Evolutionary conservation across 345 rosid species (phyloP).

Genomic region (Trapa bicornis): DNA sequence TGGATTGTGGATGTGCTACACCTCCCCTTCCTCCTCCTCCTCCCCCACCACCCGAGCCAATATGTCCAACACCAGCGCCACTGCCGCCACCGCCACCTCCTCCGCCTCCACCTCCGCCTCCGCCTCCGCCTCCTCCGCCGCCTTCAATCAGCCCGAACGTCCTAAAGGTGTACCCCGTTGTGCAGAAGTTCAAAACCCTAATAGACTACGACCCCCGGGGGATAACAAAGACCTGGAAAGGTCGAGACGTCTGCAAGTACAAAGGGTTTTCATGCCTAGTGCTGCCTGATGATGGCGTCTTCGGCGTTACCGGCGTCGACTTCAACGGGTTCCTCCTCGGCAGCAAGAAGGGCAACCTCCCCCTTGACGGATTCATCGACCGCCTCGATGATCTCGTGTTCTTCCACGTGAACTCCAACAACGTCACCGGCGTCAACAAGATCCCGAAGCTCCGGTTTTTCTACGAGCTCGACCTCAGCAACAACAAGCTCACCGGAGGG

Average conservation of each 20-base stretch:
- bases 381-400: conserved; percentile 20
- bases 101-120: neutral
- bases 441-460: conserved; percentile 2
- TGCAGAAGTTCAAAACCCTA: conserved; percentile 15
- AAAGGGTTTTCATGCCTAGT: conserved; percentile 23
- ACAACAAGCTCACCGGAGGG: conserved; percentile 24
- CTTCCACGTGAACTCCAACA: conserved; percentile 34
- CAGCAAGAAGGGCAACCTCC: conserved; percentile 6
- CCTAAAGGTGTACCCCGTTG: neutral
- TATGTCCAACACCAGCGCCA: neutral
- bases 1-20: neutral
- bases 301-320: conserved; percentile 18
- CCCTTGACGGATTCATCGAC: conserved; percentile 18
- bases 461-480: conserved; percentile 50
- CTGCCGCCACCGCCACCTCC: neutral
- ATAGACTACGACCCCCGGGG: conserved; percentile 17
- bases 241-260: conserved; percentile 18
- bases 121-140: neutral
- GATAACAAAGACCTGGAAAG: conserved; percentile 16
- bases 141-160: neutral
- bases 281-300: conserved; percentile 11
- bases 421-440: conserved; percentile 10
- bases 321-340: conserved; percentile 23
- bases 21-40: neutral
- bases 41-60: neutral